Evolutionary conservation across 495 filamentous ascomycete genomes (phyloP), one percentile per base, ranked within the genome.

Genomic region (Xylaria grammica): DNA sequence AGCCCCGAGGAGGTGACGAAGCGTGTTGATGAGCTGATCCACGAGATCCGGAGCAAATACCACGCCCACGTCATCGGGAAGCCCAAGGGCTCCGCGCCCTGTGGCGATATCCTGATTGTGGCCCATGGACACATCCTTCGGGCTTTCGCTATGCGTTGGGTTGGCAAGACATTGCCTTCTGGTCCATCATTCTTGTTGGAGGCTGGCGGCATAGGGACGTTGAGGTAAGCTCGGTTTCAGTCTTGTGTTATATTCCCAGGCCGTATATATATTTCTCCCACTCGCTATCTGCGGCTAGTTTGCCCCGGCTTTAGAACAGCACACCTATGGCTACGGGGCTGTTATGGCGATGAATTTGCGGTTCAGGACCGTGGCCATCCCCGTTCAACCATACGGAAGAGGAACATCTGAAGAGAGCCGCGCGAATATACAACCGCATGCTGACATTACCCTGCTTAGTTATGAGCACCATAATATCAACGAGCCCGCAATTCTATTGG

Each of bases 121-220:
- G 88, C 91, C 4, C 94, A 97, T 69, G 94, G 94, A 0, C 94
- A 96, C 74, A 92, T 96, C 30, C 80, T 97, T 32, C 83, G 94
- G 27, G 92, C 92, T 0, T 96, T 97, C 76, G 91, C 92, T 5
- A 94, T 96, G 87, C 82, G 94, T 20, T 97, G 94, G 94, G 82
- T 87, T 0, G 83, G 85, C 0, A 88, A 90, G 73, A 82, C 87
- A 20, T 75, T 97, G 56, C 82, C 85, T 7, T 83, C 86, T 55
- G 86, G 87, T 4, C 81, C 91, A 6, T 79, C 84, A 4, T 85
- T 93, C 78, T 80, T 94, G 74, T 76, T 94, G 7, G 88, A 92
- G 72, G 92, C 93, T 2, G 93, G 93, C 26, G 93, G 92, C 70
- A 90, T 97, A 6, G 93, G 90, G 0, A 91, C 91, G 1, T 75